These are phyloP conservation scores for Lachancea sp. DNA, from an alignment of 805 yeast genomes.

Conservation along the genomic window DNA sequence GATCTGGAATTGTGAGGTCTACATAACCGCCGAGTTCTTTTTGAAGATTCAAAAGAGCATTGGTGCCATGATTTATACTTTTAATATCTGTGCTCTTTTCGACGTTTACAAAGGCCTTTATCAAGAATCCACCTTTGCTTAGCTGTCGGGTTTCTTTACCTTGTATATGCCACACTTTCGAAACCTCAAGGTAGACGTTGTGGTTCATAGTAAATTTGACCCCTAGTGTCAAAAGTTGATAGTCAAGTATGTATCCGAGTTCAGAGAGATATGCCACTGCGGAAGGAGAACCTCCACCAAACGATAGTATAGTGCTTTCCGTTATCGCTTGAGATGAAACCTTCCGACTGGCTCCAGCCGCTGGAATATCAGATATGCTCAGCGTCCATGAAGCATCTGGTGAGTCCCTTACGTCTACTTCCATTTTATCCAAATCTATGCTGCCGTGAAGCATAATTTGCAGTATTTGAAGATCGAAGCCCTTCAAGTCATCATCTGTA, in stretches of 20 bases:
- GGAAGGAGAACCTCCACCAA: constrained; percentile 30
- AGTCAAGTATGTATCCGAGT: constrained; percentile 63
- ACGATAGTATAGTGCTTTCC: constrained; percentile 39
- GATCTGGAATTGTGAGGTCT: constrained; percentile 65
- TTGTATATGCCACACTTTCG: constrained; percentile 28
- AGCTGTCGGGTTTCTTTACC: constrained; percentile 38
- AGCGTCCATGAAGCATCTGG: constrained; percentile 45
- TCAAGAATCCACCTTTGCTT: constrained; percentile 48
- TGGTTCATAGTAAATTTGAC: constrained; percentile 25
- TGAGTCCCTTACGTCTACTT: constrained; percentile 5
- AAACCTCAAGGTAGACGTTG: constrained; percentile 26
- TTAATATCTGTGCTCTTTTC: constrained; percentile 71
- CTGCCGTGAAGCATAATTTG: constrained; percentile 1
- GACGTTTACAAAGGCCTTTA: constrained; percentile 66
- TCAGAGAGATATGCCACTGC: constrained; percentile 42
- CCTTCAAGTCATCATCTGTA: constrained; percentile 2
- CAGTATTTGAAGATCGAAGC: constrained; percentile 1
- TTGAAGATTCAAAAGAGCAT: constrained; percentile 55
- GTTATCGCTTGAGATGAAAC: constrained; percentile 61
- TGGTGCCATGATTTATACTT: constrained; percentile 56
- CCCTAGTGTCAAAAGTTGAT: constrained; percentile 29
- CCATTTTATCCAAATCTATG: constrained; percentile 6
- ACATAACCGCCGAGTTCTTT: constrained; percentile 62
- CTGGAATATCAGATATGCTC: constrained; percentile 65
- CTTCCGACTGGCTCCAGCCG: constrained; percentile 57